Evolutionary conservation across 176 grass and related monocot species (phyloP), one percentile per base, ranked within the genome.

Genomic region (Phragmites australis): DNA sequence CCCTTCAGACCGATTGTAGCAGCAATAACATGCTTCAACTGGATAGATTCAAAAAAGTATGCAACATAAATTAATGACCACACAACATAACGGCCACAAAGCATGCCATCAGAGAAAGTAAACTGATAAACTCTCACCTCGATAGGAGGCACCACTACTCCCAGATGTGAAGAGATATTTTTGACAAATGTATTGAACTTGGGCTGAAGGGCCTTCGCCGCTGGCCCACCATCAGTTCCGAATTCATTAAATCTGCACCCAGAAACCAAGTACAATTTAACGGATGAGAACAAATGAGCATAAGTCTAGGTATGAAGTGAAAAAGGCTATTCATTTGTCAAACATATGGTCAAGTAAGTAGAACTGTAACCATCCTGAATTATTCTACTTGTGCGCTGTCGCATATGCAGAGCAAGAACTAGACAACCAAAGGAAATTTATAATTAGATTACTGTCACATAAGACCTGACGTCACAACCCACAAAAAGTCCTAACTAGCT

Each of bases 21-120:
- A 31, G 83, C 86, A 54, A 98, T 75, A 19, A 98, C 86, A 83
- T 98, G 88, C 27, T 85, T 94, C 81, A 98, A 83, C 95, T 93
- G 88, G 30, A 77, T 30, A 90, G 46, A 95, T 30, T 42, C 27
- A 76, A 54, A 52, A 73, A 37, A 27, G 6, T 68, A 54, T 78
- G 17, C 5, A 74, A 23, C 50, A 65, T 15, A 29, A 50, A 84
- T 75, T 40, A 83, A 43, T 71, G 34, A 73, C 49, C 47, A 57
- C 1, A 25, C 0, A 50, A 54, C 6, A 68, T 86, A n/a, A 51
- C 29, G 51, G 43, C 31, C 58, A 70, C 30, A 34, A 78, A 50
- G 6, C 25, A 81, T 72, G 53, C 9, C 29, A 53, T 49, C 26
- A 74, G 45, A 74, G 48, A 50, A 48, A 12, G 4, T n/a, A n/a